These are phyloP conservation scores for Teratosphaeria pseudoeucalypti DNA, from an alignment of 2,329 filamentous ascomycete genomes.

Conservation along the genomic window DNA sequence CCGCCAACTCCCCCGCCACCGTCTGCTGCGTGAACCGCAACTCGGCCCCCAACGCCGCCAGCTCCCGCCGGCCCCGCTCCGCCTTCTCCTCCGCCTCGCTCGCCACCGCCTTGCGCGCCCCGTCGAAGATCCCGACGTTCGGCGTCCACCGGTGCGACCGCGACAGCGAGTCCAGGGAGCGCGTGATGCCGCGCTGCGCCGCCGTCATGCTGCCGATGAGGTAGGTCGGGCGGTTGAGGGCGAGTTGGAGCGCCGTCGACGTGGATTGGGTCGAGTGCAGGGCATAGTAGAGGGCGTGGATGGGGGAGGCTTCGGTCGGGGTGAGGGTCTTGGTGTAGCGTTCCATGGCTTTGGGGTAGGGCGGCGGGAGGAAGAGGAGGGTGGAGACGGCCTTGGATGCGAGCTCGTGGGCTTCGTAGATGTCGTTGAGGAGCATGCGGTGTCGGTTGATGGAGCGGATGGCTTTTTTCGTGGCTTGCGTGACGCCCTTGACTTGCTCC, in stretches of 20 bases:
- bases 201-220: constrained; percentile 68
- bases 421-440: constrained; percentile 54
- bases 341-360: constrained; percentile 60
- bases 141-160: constrained; percentile 72
- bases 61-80: constrained; percentile 57
- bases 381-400: constrained; percentile 43
- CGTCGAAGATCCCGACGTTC: constrained; percentile 56
- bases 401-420: constrained; percentile 53
- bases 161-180: constrained; percentile 63
- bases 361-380: constrained; percentile 55
- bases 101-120: constrained; percentile 70
- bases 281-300: constrained; percentile 61
- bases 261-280: constrained; percentile 75
- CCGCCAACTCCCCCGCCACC: constrained; percentile 80
- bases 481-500: constrained; percentile 78
- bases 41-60: constrained; percentile 66
- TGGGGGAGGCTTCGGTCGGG: constrained; percentile 62
- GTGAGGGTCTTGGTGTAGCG: constrained; percentile 57
- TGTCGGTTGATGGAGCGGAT: constrained; percentile 69
- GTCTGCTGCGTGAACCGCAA: constrained; percentile 87
- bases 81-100: constrained; percentile 78
- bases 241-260: constrained; percentile 67
- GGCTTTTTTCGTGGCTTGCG: constrained; percentile 70
- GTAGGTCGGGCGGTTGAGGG: constrained; percentile 67
- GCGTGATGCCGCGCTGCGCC: constrained; percentile 65